Percentiles rank a stretch among this genome's conserved stretches.
Evolutionary conservation across 1,139 yeast species (phyloP).

Genomic region (Yarrowia galli): DNA sequence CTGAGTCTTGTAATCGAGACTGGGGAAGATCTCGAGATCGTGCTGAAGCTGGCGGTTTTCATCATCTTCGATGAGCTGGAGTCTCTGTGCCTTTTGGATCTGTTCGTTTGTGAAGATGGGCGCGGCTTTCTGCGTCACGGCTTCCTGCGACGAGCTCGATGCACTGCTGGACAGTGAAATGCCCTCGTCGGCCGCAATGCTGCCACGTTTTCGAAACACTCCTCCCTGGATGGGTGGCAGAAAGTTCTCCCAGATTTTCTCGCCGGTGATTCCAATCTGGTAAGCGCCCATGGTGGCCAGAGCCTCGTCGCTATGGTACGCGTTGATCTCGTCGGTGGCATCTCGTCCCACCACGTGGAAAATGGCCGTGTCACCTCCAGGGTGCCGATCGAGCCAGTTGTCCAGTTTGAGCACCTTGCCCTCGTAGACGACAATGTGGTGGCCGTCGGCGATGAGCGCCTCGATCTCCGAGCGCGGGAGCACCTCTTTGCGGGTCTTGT

Average conservation of each 20-base stretch:
- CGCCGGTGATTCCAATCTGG: conserved; percentile 40
- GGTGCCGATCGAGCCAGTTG: conserved; percentile 75
- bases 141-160: conserved; percentile 26
- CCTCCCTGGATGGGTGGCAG: conserved; percentile 87
- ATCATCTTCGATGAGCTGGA: conserved; percentile 59
- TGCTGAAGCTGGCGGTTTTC: conserved; percentile 62
- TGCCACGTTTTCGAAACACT: conserved; percentile 51
- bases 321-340: conserved; percentile 89
- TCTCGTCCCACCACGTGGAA: conserved; percentile 86
- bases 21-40: conserved; percentile 66
- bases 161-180: conserved; percentile 40
- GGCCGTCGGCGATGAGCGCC: conserved; percentile 69
- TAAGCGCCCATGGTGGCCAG: conserved; percentile 57
- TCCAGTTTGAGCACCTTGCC: conserved; percentile 69
- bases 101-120: conserved; percentile 37
- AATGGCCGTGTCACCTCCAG: conserved; percentile 89
- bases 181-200: conserved; percentile 43
- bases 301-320: conserved; percentile 72
- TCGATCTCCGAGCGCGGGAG: conserved; percentile 52
- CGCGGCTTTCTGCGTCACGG: conserved; percentile 23
- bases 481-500: conserved; percentile 31
- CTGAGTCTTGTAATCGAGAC: conserved; percentile 74
- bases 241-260: conserved; percentile 36
- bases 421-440: conserved; percentile 71
- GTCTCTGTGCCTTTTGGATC: conserved; percentile 31